A percentile compares a stretch with the other conserved stretches of the same genome.
These are phyloP conservation scores for Pythium sukuiense DNA, from an alignment of 352 stramenopile species.

Conservation along the genomic window DNA sequence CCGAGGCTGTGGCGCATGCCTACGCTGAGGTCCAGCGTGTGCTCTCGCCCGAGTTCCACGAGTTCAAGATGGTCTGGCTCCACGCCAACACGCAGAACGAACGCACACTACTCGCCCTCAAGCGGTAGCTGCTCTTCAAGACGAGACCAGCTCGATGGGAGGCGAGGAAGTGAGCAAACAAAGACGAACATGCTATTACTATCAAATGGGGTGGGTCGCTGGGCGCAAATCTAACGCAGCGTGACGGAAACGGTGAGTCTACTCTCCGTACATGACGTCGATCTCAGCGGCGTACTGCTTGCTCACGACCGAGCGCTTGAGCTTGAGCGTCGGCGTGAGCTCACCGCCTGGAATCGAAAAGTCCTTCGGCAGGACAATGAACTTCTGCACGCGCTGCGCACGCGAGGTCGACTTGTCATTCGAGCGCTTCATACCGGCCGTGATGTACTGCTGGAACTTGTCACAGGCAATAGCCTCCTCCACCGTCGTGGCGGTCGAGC, in stretches of 20 bases:
- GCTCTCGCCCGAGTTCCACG: slow-evolving; percentile 20
- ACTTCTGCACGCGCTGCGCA: slow-evolving; percentile 78
- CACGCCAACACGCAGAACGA: slow-evolving; percentile 47
- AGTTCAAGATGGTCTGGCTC: slow-evolving; percentile 34
- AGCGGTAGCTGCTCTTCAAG: not conserved
- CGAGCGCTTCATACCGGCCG: slow-evolving; percentile 60
- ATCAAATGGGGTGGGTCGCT: not conserved
- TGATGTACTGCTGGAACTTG: slow-evolving; percentile 79
- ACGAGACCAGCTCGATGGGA: no score
- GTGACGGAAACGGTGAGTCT: not conserved
- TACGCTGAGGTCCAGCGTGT: slow-evolving; percentile 17
- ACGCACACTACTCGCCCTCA: slow-evolving; percentile 34
- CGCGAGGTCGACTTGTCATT: slow-evolving; percentile 54
- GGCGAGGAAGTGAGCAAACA: not conserved
- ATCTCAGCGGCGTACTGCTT: slow-evolving; percentile 89
- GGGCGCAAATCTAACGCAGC: no score
- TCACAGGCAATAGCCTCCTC: slow-evolving; percentile 64
- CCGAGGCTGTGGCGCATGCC: slow-evolving; percentile 24
- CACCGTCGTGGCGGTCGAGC: slow-evolving; percentile 70
- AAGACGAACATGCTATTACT: slow-evolving; percentile 11
- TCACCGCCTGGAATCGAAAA: slow-evolving; percentile 89
- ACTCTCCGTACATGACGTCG: slow-evolving; percentile 78
- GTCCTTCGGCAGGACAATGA: slow-evolving; percentile 67
- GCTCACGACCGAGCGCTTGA: slow-evolving; percentile 88
- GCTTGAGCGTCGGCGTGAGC: slow-evolving; percentile 94